Evolutionary conservation across 371 early-diverging fungal species (phyloP), one percentile per base, ranked within the genome.

Genomic region (Rhizopus arrhizus): DNA sequence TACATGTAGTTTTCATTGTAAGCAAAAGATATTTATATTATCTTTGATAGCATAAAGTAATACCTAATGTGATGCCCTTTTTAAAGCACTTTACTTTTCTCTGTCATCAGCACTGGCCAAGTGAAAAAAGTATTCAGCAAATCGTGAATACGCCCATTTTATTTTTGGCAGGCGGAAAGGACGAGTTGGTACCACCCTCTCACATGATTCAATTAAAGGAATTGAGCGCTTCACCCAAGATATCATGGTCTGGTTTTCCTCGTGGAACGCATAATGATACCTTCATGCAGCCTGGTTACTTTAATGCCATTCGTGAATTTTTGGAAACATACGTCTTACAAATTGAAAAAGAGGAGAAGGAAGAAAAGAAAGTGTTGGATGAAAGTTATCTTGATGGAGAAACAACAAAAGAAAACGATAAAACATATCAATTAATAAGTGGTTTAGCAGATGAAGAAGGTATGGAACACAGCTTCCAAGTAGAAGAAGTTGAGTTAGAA

Each of bases 71-170:
- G 9, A 72, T 97, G 61, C 97, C 97, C 0, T 67, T 86, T 50
- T 71, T 95, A 13, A 75, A 74, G 38, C 77, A 82, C 41, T 68
- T 95, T 32, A 76, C 89, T 3, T 93, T 91, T 64, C 74, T 97
- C 12, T 91, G 93, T 66, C 92, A 90, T 69, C 94, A 97, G 62
- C 82, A 86, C 35, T 98, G 97, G 98, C 76, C 86, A 49, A 92
- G 94, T 12, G 92, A 93, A 65, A 65, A 62, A 9, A 78, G 80
- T 56, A 89, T 97, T 57, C 79, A 78, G 58, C 78, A 75, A 47
- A 87, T 97, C 40, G 77, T 77, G 11, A 77, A 72, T 2, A 75
- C 89, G 13, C 96, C 97, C 2, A 84, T 95, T 31, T 77, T 96
- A 49, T 94, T 97, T 69, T 74, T 98, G 12, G 86, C 91, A 8